Base-by-base conservation (phyloP, 306 rosid genomes). In the Sindora glabra region DNA sequence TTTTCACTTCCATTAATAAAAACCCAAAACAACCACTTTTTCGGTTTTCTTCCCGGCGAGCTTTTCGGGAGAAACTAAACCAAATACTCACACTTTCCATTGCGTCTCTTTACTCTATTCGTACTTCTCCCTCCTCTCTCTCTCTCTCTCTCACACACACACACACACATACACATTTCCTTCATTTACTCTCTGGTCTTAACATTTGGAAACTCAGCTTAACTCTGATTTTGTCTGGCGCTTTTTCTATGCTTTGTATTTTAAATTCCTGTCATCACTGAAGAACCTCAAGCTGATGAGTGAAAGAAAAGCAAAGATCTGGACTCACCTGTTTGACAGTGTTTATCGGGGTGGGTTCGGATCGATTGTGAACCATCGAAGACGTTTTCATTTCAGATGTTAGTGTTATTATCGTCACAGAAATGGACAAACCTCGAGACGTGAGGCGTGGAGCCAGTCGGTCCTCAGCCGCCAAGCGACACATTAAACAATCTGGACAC, bases 371-470 rank as follows among this genome's bases (percentile, higher is more conserved):
- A 47, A 41, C 48, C 68, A n/a, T 46, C 54, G 34, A 30, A 52
- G 67, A 54, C 15, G 63, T 42, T 74, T 63, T 14, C 74, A 55
- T 13, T 27, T 30, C 74, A 37, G 30, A 73, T 57, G 68, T 17
- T 53, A 5, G 19, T 16, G 15, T 27, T 23, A 40, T 34, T 34
- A 10, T 24, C 30, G 19, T 24, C 48, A 23, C 48, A 45, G 63
- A 74, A 52, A 80, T 75, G 85, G 79, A 81, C 86, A 85, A 83
- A 54, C 51, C 56, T 54, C 73, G 70, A 67, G 74, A 78, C 40
- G 64, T 69, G 82, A 79, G 77, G 77, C 82, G 85, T 67, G 87
- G 84, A 78, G 70, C 65, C 18, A 78, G 69, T 58, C 68, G 67
- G 65, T 69, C 71, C 53, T 64, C 75, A 72, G 65, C 15, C 44